Evolutionary conservation across 805 yeast genomes (phyloP), one percentile per base, ranked within the genome.

Genomic region (Cyberlindnera sargentensis): DNA sequence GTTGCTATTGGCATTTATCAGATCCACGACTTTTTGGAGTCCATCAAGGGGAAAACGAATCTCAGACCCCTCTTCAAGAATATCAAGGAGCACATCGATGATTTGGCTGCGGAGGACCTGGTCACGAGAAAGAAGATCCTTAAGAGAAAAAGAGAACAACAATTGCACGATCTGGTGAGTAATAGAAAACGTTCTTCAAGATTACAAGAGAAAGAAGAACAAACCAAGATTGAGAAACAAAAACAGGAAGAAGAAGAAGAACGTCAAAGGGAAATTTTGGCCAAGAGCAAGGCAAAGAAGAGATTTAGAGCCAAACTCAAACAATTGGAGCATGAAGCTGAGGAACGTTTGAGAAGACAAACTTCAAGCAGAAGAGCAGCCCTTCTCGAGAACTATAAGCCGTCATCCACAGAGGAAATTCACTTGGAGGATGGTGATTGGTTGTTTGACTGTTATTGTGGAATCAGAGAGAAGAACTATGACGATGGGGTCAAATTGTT

Each of bases 161-260:
- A 83, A 49, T 70, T 84, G 72, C 76, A 75, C 39, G 74, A 73
- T 24, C 60, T 85, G 43, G 62, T 85, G 55, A 80, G 80, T 4
- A 76, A 84, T 44, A 71, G 93, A 54, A 84, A 85, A 54, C 71
- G 87, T 50, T 84, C 91, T 0, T 77, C 88, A 2, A 72, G 93
- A 61, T 61, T 85, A 36, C 85, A 82, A 51, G 84, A 83, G 20
- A 79, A 76, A 54, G 84, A 79, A 47, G 87, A 83, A 48, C 76
- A 73, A 23, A 69, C 69, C 41, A 65, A 65, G 39, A 58, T 65
- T 29, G 70, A 68, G 45, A 69, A 69, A 38, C 68, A 73, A 44
- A 76, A 70, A 39, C 72, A 72, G 33, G 55, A 47, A 28, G 55
- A 52, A n/a, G 46, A 46, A 32, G 39, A 37, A 11, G 54, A 45